Percentiles rank a stretch among this genome's conserved stretches.
phyloP scores from a whole-genome alignment of 164 flowering plant species.

The Umbellularia californica region DNA sequence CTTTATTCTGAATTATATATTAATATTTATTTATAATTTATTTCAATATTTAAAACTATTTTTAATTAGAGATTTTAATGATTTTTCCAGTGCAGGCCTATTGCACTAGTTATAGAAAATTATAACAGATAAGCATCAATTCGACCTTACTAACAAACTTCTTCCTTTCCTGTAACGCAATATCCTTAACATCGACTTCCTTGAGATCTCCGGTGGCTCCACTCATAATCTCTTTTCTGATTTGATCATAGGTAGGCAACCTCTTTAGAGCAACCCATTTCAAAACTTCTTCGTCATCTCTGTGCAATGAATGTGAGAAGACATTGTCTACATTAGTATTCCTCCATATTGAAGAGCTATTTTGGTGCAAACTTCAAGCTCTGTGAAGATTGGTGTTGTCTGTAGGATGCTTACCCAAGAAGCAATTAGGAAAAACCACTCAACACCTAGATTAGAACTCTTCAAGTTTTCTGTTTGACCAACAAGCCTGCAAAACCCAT shows the following conservation, averaged over 20 bases:
- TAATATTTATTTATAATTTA: too few relatives aligned
- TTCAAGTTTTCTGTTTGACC: too few relatives aligned
- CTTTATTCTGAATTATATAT: too few relatives aligned
- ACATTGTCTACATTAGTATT: not conserved
- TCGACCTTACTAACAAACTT: slow-evolving; percentile 55
- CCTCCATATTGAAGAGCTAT: slow-evolving; percentile 11
- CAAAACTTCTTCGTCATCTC: slow-evolving; percentile 15
- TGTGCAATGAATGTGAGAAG: slow-evolving; percentile 10
- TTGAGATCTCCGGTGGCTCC: slow-evolving; percentile 18
- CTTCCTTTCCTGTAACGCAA: slow-evolving; percentile 54
- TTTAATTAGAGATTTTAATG: too few relatives aligned
- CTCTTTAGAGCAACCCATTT: slow-evolving; percentile 16
- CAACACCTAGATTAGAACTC: too few relatives aligned
- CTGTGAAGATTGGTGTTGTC: not conserved
- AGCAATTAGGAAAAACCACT: too few relatives aligned
- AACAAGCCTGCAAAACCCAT: too few relatives aligned
- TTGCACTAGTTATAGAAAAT: too few relatives aligned
- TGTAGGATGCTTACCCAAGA: not conserved
- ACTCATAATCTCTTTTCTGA: not conserved
- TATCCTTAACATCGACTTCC: slow-evolving; percentile 66
- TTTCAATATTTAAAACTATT: too few relatives aligned
- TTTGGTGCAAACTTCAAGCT: slow-evolving; percentile 4
- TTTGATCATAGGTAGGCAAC: slow-evolving; percentile 13
- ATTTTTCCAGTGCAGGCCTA: too few relatives aligned
- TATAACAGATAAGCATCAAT: too few relatives aligned